phyloP scores from a whole-genome alignment of 441 rosid species.

The Kokia cookei region DNA sequence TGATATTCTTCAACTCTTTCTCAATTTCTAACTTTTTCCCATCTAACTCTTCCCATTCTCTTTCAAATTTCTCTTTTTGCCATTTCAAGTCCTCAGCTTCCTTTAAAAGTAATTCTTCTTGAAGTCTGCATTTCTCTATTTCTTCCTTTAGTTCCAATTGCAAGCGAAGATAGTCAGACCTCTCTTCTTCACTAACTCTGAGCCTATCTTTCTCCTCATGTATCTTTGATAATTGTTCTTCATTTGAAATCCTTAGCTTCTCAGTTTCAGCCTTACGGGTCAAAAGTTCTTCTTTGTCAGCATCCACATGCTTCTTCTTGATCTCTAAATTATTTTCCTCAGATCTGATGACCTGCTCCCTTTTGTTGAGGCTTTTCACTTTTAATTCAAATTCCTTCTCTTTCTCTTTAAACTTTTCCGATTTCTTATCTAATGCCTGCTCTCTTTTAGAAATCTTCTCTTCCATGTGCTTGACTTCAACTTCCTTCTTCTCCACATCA shows the following conservation, averaged over 20 bases:
- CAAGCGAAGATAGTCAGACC: conserved; percentile 59
- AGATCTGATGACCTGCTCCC: conserved; percentile 54
- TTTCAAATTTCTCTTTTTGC: conserved; percentile 85
- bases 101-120: conserved; percentile 66
- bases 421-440: conserved; percentile 62
- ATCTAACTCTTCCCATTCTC: conserved; percentile 87
- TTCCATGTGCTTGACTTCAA: conserved; percentile 76
- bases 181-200: conserved; percentile 70
- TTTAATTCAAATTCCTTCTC: conserved; percentile 64
- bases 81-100: conserved; percentile 80
- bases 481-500: conserved; percentile 77
- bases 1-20: conserved; percentile 42
- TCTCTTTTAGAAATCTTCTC: conserved; percentile 79
- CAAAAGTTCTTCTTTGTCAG: conserved; percentile 52
- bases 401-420: conserved; percentile 69
- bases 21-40: conserved; percentile 61
- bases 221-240: conserved; percentile 52
- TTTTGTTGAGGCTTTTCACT: conserved; percentile 50
- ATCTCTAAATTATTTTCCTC: conserved; percentile 65
- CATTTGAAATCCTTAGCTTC: conserved; percentile 57
- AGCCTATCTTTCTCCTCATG: conserved; percentile 56
- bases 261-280: conserved; percentile 60
- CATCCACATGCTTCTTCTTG: conserved; percentile 40
- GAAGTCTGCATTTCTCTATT: conserved; percentile 64
- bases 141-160: conserved; percentile 77